Conservation (phyloP, 1,139 yeast genomes). For the Zygotorulaspora mrakii region DNA sequence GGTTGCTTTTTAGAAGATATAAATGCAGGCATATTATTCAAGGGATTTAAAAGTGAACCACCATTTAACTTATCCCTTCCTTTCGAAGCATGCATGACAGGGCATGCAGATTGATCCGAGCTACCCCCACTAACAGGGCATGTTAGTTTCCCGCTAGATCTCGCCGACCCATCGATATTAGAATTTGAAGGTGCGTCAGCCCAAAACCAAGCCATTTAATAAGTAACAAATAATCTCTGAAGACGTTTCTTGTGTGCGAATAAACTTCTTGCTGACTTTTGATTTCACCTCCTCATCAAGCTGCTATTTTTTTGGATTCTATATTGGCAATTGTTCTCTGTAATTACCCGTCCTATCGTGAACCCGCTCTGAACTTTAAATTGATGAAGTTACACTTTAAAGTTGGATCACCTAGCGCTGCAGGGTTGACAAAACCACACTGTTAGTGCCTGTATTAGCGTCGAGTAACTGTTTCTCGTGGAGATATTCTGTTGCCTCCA, state of each 20-base stretch:
- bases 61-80: constrained; percentile 1
- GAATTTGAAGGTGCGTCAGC: constrained; percentile 40
- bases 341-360: too few relatives aligned
- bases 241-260: too few relatives aligned
- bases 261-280: too few relatives aligned
- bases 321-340: too few relatives aligned
- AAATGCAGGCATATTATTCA: constrained; percentile 83
- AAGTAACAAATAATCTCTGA: too few relatives aligned
- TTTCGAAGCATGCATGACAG: constrained; percentile 20
- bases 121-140: constrained; percentile 46
- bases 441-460: too few relatives aligned
- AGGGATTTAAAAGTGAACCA: constrained; percentile 50
- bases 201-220: constrained; percentile 96
- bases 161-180: not conserved
- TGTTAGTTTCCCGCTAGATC: constrained; percentile 25
- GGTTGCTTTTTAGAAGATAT: constrained; percentile 67
- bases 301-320: too few relatives aligned
- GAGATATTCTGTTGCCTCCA: not conserved
- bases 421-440: too few relatives aligned
- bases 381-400: too few relatives aligned
- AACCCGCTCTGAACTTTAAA: too few relatives aligned
- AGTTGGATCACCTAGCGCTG: too few relatives aligned
- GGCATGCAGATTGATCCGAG: constrained; percentile 23
- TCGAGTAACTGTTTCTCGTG: not conserved
- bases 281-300: too few relatives aligned